Evolutionary conservation across 257 asterid genomes (phyloP), one percentile per base, ranked within the genome.

Genomic region (Henckelia pumila): DNA sequence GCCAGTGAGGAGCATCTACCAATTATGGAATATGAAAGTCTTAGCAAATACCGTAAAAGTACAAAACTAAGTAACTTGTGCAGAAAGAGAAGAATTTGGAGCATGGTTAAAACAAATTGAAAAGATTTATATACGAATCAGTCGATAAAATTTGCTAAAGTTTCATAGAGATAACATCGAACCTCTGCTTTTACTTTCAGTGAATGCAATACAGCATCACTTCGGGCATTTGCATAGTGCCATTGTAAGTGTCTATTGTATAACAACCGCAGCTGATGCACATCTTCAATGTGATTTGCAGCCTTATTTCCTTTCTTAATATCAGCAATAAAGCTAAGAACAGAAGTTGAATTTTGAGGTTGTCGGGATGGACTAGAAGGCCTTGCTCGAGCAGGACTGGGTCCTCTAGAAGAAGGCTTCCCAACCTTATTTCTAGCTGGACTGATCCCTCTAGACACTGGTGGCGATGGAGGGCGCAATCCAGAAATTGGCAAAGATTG

Each of bases 211-310:
- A 82, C 80, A 73, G 84, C 82, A 72, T 75, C 78, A 40, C 81
- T 74, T 68, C 63, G 80, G 30, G 95, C 97, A 88, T 83, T 91
- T 23, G 88, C 86, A 67, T 76, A 94, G 66, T 81, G 82, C 98
- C 99, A 94, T 64, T 94, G 99, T 79, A 91, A 76, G 26, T 87
- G 88, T 76, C 98, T 84, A 83, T 91, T 94, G 68, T 94, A 84
- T 28, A 83, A 74, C 72, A 94, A 70, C 76, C 93, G 74, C 77
- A 94, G 73, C 59, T 82, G 90, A 84, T 94, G 99, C 25, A 73
- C 95, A 77, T 91, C 97, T 71, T 91, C 96, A 24, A 86, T 78
- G 66, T 85, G 82, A 83, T 75, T 80, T 22, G 83, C 87, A 59
- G 80, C 83, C 73, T 84, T 87, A 80, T 83, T 86, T 66, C 96